Percentiles rank a stretch among this genome's conserved stretches.
phyloP scores from a whole-genome alignment of 2,329 filamentous ascomycete species.

The Pestalotiopsis fici region DNA sequence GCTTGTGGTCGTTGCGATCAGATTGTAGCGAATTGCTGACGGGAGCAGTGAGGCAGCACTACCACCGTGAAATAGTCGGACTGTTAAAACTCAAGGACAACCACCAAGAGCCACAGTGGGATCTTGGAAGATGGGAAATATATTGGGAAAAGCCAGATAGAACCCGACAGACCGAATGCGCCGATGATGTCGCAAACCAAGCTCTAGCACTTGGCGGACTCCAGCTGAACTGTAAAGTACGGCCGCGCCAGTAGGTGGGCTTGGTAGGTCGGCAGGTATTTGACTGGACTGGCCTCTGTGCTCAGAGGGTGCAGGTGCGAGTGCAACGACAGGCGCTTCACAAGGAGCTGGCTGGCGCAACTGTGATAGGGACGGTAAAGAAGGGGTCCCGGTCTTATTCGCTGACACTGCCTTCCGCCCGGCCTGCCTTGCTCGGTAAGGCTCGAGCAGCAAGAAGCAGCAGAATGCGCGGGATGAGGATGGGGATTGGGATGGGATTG shows the following conservation, averaged over 20 bases:
- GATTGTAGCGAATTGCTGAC: not conserved
- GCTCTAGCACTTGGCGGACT: not conserved
- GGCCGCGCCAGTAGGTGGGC: not conserved
- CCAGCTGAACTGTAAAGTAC: slow-evolving; percentile 8
- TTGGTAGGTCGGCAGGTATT: not conserved
- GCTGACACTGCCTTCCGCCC: not conserved
- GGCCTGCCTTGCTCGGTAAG: slow-evolving; percentile 15
- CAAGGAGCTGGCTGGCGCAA: not conserved
- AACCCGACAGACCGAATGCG: not conserved
- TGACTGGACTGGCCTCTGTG: not conserved
- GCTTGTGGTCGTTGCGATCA: not conserved
- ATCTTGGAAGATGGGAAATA: not conserved
- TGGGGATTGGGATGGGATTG: not conserved
- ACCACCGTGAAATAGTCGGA: no score
- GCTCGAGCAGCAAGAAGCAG: not conserved
- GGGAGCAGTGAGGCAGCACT: not conserved
- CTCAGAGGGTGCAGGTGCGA: not conserved
- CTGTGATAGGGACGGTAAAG: not conserved
- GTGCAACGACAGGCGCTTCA: not conserved
- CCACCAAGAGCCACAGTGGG: not conserved
- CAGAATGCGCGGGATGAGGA: not conserved
- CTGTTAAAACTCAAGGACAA: not conserved
- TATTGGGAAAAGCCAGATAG: not conserved
- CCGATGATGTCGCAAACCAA: not conserved
- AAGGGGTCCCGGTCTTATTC: slow-evolving; percentile 1